Percentiles rank a stretch among this genome's conserved stretches.
Evolutionary conservation across 1,139 yeast species (phyloP).

Genomic region (Yamadazyma aaseri): DNA sequence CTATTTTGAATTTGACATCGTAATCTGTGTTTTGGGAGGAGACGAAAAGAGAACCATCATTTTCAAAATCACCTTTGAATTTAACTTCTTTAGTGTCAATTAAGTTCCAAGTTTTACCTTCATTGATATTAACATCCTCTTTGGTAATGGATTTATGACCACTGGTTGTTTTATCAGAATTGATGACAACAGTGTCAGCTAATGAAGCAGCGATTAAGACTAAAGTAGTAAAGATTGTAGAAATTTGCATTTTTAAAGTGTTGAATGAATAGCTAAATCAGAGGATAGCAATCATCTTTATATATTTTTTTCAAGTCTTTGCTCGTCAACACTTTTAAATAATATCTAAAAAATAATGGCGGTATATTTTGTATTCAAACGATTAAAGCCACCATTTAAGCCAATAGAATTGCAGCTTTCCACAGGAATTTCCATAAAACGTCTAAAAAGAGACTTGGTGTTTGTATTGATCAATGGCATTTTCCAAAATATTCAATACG

Average conservation of each 20-base stretch:
- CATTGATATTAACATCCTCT: conserved; percentile 12
- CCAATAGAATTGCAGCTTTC: too few species aligned
- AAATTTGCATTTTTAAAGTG: conserved; percentile 9
- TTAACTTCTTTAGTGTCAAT: conserved; percentile 11
- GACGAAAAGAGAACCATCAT: conserved; percentile 11
- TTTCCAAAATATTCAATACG: too few species aligned
- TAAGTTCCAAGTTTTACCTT: conserved; percentile 12
- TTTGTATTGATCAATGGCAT: too few species aligned
- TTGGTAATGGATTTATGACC: conserved; percentile 9
- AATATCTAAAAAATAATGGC: too few species aligned
- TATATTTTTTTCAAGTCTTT: conserved; percentile 2
- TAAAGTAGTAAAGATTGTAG: conserved; percentile 14
- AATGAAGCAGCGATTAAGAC: conserved; percentile 12
- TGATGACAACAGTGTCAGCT: conserved; percentile 7
- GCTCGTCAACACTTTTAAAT: too few species aligned
- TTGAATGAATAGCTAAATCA: not conserved
- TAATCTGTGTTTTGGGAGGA: conserved; percentile 6
- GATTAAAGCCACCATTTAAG: too few species aligned
- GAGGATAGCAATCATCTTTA: not conserved
- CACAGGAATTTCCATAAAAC: too few species aligned
- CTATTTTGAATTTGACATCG: conserved; percentile 11
- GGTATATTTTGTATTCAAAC: too few species aligned
- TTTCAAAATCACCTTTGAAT: conserved; percentile 12
- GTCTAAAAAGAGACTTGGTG: too few species aligned
- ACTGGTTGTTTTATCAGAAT: conserved; percentile 5